A percentile compares a stretch with the other conserved stretches of the same genome.
Conservation (phyloP, 306 rosid species). For the apple (Malus domestica) region DNA sequence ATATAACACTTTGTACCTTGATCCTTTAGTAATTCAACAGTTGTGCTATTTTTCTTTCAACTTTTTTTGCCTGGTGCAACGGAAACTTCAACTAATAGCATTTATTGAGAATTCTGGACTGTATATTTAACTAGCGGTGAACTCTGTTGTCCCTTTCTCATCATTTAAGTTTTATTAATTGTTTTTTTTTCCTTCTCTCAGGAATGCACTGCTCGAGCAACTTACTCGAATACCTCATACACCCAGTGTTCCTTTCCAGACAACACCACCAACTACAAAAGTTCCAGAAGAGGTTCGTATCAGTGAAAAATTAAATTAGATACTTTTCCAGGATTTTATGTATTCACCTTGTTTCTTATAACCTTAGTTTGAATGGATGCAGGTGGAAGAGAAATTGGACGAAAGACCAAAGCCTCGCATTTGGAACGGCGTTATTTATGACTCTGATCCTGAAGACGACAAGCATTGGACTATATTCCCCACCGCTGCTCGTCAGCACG, state of each 20-base stretch:
- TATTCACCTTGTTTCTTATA: slow-evolving; percentile 10
- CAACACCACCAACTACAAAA: slow-evolving; percentile 44
- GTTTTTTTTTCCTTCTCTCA: neutral
- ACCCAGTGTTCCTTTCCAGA: slow-evolving; percentile 79
- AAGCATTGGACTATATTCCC: slow-evolving; percentile 21
- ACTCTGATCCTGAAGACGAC: slow-evolving; percentile 63
- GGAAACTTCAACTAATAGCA: neutral
- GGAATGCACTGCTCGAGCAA: slow-evolving; percentile 60
- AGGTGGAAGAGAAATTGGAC: slow-evolving; percentile 69
- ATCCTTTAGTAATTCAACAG: neutral
- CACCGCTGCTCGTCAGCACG: neutral
- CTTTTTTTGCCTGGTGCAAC: neutral
- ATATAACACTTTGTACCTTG: neutral
- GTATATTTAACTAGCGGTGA: neutral
- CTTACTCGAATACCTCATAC: slow-evolving; percentile 69
- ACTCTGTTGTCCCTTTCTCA: neutral
- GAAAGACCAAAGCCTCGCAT: slow-evolving; percentile 68
- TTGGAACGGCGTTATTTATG: slow-evolving; percentile 76
- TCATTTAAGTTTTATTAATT: neutral
- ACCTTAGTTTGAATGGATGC: slow-evolving; percentile 19
- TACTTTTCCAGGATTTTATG: neutral
- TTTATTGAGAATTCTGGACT: neutral
- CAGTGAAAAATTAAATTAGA: neutral
- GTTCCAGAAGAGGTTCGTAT: slow-evolving; percentile 69
- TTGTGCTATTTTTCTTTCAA: neutral